Percentiles rank a stretch among this genome's conserved stretches.
phyloP scores from a whole-genome alignment of 2,329 filamentous ascomycete species.

The Onygenales sp. region DNA sequence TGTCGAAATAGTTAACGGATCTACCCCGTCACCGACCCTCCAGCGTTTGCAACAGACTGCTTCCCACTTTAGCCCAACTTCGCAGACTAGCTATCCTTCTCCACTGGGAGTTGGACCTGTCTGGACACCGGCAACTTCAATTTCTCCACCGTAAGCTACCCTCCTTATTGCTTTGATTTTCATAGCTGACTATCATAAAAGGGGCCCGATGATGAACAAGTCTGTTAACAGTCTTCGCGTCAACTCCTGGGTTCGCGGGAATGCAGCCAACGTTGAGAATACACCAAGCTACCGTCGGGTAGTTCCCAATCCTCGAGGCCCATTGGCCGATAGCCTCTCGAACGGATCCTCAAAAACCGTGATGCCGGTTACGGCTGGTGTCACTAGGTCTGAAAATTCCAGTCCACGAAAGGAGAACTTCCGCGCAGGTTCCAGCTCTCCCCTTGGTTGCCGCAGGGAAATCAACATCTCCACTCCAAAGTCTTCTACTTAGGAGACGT shows the following conservation, averaged over 20 bases:
- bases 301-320: conserved; percentile 17
- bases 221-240: conserved; percentile 23
- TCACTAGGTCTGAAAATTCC: conserved; percentile 26
- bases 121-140: conserved; percentile 40
- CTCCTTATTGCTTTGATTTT: not conserved
- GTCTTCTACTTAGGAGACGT: conserved; percentile 19
- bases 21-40: conserved; percentile 35
- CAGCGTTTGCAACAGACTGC: conserved; percentile 31
- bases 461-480: conserved; percentile 26
- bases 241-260: conserved; percentile 29
- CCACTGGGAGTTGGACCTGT: conserved; percentile 31
- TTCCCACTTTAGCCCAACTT: conserved; percentile 33
- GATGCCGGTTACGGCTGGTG: conserved; percentile 21
- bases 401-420: conserved; percentile 33
- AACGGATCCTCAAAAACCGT: conserved; percentile 27
- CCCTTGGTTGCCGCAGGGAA: conserved; percentile 30
- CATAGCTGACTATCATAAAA: conserved; percentile 22
- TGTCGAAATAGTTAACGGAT: conserved; percentile 36
- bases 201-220: conserved; percentile 31
- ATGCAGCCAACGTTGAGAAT: conserved; percentile 29
- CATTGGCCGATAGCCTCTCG: conserved; percentile 23
- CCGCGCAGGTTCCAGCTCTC: conserved; percentile 28
- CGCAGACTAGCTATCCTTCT: conserved; percentile 34
- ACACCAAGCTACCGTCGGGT: conserved; percentile 26
- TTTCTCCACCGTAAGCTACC: conserved; percentile 37